Conservation (phyloP, 441 rosid species). For the Gossypium davidsonii region DNA sequence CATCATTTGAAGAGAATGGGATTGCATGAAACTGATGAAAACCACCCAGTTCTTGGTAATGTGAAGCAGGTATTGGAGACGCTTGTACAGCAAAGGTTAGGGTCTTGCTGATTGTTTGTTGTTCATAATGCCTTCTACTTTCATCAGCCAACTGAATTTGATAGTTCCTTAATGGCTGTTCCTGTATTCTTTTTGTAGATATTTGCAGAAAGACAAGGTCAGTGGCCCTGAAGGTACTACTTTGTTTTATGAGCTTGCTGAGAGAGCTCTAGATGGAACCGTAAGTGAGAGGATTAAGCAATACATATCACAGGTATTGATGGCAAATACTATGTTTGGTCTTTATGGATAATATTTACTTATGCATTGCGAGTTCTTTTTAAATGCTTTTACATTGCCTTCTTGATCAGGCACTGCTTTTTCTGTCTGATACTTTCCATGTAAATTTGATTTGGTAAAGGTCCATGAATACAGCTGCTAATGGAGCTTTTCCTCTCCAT, state of each 20-base stretch:
- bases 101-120: neutral
- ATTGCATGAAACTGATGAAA: conserved; percentile 52
- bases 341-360: neutral
- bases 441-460: neutral
- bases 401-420: neutral
- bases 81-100: conserved; percentile 75
- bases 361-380: neutral
- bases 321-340: neutral
- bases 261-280: conserved; percentile 73
- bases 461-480: neutral
- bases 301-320: conserved; percentile 62
- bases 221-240: conserved; percentile 72
- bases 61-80: conserved; percentile 70
- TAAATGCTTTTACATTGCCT: neutral
- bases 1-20: conserved; percentile 68
- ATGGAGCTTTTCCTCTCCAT: neutral
- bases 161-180: neutral
- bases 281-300: conserved; percentile 53
- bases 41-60: conserved; percentile 63
- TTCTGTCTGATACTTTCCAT: neutral
- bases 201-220: conserved; percentile 77
- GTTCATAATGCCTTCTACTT: neutral
- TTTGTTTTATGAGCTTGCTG: conserved; percentile 71
- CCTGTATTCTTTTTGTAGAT: conserved; percentile 30
- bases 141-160: neutral